A percentile compares a stretch with the other conserved stretches of the same genome.
These are phyloP conservation scores for Rubroshorea leprosula DNA, from an alignment of 345 rosid genomes.

Conservation along the genomic window DNA sequence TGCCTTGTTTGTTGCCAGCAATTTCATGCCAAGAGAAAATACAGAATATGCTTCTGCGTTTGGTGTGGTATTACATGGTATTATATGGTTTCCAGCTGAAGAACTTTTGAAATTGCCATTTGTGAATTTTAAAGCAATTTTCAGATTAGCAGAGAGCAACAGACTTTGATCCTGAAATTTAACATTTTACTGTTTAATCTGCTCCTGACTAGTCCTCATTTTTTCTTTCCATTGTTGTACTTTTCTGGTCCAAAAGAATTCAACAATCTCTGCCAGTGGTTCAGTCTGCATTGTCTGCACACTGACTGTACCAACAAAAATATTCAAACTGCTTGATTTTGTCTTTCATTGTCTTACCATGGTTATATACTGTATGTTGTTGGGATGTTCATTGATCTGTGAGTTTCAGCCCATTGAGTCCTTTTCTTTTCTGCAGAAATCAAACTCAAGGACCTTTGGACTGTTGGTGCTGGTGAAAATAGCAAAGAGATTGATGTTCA, in stretches of 20 bases:
- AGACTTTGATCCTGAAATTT: too few relatives aligned
- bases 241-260: neutral
- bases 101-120: too few relatives aligned
- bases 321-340: neutral
- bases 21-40: neutral
- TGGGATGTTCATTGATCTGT: conserved; percentile 3
- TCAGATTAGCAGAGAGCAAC: too few relatives aligned
- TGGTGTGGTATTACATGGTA: too few relatives aligned
- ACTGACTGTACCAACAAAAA: neutral
- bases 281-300: neutral
- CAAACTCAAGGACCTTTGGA: conserved; percentile 49
- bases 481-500: conserved; percentile 90
- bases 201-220: too few relatives aligned
- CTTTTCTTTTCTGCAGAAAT: conserved; percentile 62
- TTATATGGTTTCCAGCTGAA: too few relatives aligned
- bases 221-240: too few relatives aligned
- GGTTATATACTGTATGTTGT: conserved; percentile 5
- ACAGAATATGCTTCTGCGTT: too few relatives aligned
- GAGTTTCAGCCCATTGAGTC: conserved; percentile 14
- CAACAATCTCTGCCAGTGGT: neutral
- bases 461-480: conserved; percentile 74
- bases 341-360: neutral
- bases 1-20: neutral
- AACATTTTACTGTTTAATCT: too few relatives aligned
- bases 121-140: too few relatives aligned